These are phyloP conservation scores for Aspergillus tamarii DNA, from an alignment of 2,329 filamentous ascomycete genomes.

Conservation along the genomic window DNA sequence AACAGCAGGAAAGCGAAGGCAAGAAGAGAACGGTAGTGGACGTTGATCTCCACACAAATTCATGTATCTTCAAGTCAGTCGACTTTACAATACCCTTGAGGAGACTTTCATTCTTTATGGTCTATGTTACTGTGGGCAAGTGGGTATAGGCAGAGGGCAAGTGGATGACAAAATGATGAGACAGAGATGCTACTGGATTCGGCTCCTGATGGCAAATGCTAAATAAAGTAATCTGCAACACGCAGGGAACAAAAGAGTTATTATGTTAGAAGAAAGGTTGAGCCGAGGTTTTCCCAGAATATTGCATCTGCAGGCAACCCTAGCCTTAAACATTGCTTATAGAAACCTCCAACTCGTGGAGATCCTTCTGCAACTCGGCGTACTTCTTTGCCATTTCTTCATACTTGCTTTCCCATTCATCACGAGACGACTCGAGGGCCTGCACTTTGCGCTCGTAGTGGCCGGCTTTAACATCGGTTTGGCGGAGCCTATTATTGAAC, in stretches of 20 bases:
- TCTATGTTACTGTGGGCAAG: slow-evolving; percentile 20
- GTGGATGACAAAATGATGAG: slow-evolving; percentile 18
- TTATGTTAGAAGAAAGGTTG: slow-evolving; percentile 30
- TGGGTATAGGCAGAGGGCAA: slow-evolving; percentile 15
- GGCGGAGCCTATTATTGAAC: slow-evolving; percentile 72
- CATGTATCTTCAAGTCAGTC: not conserved
- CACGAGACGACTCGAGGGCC: slow-evolving; percentile 86
- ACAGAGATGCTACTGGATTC: slow-evolving; percentile 23
- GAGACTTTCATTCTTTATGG: slow-evolving; percentile 14
- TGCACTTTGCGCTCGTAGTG: slow-evolving; percentile 99
- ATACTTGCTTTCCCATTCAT: slow-evolving; percentile 97
- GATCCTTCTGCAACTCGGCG: slow-evolving; percentile 78
- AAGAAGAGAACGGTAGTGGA: slow-evolving; percentile 45
- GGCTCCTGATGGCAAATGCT: slow-evolving; percentile 20
- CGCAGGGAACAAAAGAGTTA: slow-evolving; percentile 29
- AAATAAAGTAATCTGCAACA: slow-evolving; percentile 31
- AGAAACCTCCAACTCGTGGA: slow-evolving; percentile 86
- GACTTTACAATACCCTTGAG: slow-evolving; percentile 1
- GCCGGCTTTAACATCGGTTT: slow-evolving; percentile 98
- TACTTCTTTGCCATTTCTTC: slow-evolving; percentile 97
- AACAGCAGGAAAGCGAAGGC: slow-evolving; percentile 72
- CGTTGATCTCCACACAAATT: slow-evolving; percentile 3
- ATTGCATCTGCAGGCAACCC: slow-evolving; percentile 36
- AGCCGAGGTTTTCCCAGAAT: slow-evolving; percentile 33
- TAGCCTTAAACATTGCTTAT: slow-evolving; percentile 83